Evolutionary conservation across 2,329 filamentous ascomycete species (phyloP).

Genomic region (Aureobasidium melanogenum): DNA sequence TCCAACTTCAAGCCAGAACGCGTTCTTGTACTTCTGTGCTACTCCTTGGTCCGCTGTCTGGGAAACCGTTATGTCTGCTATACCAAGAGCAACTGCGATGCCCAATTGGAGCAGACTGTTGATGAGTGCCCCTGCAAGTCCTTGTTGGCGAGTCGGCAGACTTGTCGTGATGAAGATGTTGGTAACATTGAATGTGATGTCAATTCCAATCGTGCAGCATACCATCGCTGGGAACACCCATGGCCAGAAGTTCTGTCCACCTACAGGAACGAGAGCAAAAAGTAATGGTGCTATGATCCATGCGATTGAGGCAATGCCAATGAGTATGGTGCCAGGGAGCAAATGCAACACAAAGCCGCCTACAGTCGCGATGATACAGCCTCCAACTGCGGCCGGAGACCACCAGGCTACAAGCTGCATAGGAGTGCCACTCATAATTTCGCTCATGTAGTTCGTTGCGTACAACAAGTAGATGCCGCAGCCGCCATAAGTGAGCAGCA

Average conservation of each 20-base stretch:
- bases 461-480: slow-evolving; percentile 64
- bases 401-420: slow-evolving; percentile 62
- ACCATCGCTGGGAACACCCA: slow-evolving; percentile 65
- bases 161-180: slow-evolving; percentile 68
- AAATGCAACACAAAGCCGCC: slow-evolving; percentile 61
- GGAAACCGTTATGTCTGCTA: slow-evolving; percentile 55
- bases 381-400: slow-evolving; percentile 58
- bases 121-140: slow-evolving; percentile 61
- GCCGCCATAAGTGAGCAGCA: slow-evolving; percentile 60
- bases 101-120: slow-evolving; percentile 64
- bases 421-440: slow-evolving; percentile 50
- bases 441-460: slow-evolving; percentile 57
- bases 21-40: slow-evolving; percentile 13
- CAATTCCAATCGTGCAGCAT: slow-evolving; percentile 62
- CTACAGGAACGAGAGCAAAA: slow-evolving; percentile 52
- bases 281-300: slow-evolving; percentile 51
- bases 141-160: slow-evolving; percentile 58
- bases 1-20: slow-evolving; percentile 15
- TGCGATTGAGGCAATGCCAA: slow-evolving; percentile 53
- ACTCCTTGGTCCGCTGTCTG: slow-evolving; percentile 30
- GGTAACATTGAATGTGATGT: slow-evolving; percentile 65
- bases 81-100: slow-evolving; percentile 61
- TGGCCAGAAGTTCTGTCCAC: slow-evolving; percentile 56
- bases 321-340: slow-evolving; percentile 53
- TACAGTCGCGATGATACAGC: slow-evolving; percentile 53